phyloP scores from a whole-genome alignment of 352 stramenopile species.

The Globisporangium radiosum region DNA sequence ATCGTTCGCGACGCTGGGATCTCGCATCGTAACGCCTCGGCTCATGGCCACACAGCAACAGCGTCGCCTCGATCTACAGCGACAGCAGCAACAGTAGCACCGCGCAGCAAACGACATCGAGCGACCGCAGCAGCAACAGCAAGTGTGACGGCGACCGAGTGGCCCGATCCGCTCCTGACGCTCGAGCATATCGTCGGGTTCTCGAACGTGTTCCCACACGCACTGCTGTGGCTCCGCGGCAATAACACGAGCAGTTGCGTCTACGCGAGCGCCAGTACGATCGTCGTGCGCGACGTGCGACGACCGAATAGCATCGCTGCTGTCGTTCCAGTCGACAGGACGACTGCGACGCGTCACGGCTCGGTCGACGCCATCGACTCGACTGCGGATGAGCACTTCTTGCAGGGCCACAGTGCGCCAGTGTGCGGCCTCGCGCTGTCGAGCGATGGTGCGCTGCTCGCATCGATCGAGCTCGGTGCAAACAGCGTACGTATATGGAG shows the following conservation, averaged over 20 bases:
- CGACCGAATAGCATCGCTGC: too few species aligned
- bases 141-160: constrained; percentile 34
- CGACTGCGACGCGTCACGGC: constrained; percentile 2
- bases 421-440: constrained; percentile 41
- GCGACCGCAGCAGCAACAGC: constrained; percentile 10
- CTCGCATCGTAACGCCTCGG: background rate
- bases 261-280: constrained; percentile 58
- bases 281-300: constrained; percentile 41
- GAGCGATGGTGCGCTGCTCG: constrained; percentile 30
- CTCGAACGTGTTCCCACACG: constrained; percentile 34
- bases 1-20: constrained; percentile 40
- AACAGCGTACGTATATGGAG: constrained; percentile 52
- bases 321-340: background rate
- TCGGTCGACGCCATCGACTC: background rate
- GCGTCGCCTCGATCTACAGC: background rate
- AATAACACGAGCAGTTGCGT: constrained; percentile 28
- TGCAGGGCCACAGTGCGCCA: constrained; percentile 28
- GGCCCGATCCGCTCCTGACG: constrained; percentile 59
- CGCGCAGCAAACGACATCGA: background rate
- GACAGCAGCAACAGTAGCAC: background rate
- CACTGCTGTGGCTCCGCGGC: constrained; percentile 44
- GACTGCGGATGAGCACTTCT: constrained; percentile 20
- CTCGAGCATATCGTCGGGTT: constrained; percentile 58
- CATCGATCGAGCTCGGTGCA: constrained; percentile 25
- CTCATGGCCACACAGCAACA: background rate